These are phyloP conservation scores for Lasiodiplodia sp. DNA, from an alignment of 2,329 filamentous ascomycete species.

Conservation along the genomic window DNA sequence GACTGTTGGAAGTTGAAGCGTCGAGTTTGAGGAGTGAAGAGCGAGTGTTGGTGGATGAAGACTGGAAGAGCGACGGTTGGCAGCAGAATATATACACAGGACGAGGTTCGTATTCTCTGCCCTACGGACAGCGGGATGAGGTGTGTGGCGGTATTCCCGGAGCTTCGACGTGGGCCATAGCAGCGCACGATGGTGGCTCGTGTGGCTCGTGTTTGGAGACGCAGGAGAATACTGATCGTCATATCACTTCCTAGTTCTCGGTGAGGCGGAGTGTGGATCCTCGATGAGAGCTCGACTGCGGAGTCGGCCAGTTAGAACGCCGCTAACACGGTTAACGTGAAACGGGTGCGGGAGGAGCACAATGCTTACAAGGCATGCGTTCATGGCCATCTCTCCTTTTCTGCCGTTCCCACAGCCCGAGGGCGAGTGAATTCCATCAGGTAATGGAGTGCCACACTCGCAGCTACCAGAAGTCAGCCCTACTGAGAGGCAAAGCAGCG, in stretches of 20 bases:
- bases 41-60: slow-evolving; percentile 19
- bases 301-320: not conserved
- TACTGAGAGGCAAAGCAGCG: not conserved
- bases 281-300: not conserved
- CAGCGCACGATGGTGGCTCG: slow-evolving; percentile 2
- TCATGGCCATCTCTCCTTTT: not conserved
- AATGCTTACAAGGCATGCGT: not conserved
- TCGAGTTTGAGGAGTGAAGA: slow-evolving; percentile 13
- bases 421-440: not conserved
- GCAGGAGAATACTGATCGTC: slow-evolving; percentile 17
- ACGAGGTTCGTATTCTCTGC: slow-evolving; percentile 20
- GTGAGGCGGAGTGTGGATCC: slow-evolving; percentile 4
- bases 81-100: slow-evolving; percentile 9
- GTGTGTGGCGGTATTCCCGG: not conserved
- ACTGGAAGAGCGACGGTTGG: not conserved
- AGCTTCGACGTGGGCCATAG: slow-evolving; percentile 7
- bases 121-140: not conserved
- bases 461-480: not conserved
- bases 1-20: not conserved
- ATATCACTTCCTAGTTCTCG: not conserved
- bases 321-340: not conserved
- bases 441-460: not conserved
- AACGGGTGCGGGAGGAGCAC: not conserved
- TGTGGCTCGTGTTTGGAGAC: slow-evolving; percentile 27
- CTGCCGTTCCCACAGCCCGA: not conserved